Percentiles rank a stretch among this genome's conserved stretches.
Conservation (phyloP, 495 filamentous ascomycete genomes). For the Melanomma pulvis-pyrius region DNA sequence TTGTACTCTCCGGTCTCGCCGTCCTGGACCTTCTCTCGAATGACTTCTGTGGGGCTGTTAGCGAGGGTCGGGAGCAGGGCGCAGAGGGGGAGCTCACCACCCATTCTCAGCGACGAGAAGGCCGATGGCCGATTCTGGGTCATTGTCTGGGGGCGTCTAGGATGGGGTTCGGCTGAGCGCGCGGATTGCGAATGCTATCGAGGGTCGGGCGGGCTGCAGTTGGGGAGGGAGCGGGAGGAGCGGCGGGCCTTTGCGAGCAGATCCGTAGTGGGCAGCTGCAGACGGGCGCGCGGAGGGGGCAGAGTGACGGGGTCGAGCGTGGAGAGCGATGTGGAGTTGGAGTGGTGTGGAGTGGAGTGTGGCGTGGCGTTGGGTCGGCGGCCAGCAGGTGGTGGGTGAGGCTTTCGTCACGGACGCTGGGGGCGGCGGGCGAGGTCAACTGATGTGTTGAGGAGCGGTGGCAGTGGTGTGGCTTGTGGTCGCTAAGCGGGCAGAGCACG, state of each 20-base stretch:
- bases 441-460: conserved; percentile 20
- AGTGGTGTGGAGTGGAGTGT: conserved; percentile 2
- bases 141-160: conserved; percentile 53
- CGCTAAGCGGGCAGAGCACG: conserved; percentile 25
- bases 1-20: conserved; percentile 92
- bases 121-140: conserved; percentile 74
- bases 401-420: conserved; percentile 10
- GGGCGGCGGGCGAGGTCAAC: conserved; percentile 24
- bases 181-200: conserved; percentile 45
- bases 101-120: conserved; percentile 79
- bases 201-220: conserved; percentile 53
- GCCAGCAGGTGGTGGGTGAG: conserved; percentile 20
- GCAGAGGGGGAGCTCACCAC: conserved; percentile 61
- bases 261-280: conserved; percentile 59
- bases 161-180: conserved; percentile 19
- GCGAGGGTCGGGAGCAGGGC: conserved; percentile 1
- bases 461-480: conserved; percentile 29
- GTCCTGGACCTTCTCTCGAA: conserved; percentile 98
- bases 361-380: not conserved
- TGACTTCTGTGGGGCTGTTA: conserved; percentile 71
- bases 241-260: conserved; percentile 44
- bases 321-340: too few relatives aligned
- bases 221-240: conserved; percentile 52
- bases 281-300: not conserved
- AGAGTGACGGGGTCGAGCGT: conserved; percentile 14